These are phyloP conservation scores for Triticum dicoccoides DNA, from an alignment of 176 grass and related monocot species.

Conservation along the genomic window DNA sequence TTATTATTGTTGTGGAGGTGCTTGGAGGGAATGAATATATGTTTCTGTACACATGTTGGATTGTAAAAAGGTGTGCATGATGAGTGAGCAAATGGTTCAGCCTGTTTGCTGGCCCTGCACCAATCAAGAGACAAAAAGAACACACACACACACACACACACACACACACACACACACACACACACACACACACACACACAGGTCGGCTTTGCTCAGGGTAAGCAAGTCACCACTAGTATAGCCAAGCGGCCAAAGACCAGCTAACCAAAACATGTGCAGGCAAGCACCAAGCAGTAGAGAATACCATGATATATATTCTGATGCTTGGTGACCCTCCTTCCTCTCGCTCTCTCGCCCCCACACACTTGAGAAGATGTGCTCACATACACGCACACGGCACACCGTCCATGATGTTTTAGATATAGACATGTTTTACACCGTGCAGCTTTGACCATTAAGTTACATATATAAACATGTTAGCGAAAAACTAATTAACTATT, in stretches of 20 bases:
- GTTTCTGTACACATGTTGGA: slow-evolving; percentile 23
- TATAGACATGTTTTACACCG: background rate
- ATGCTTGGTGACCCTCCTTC: slow-evolving; percentile 26
- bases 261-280: background rate
- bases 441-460: no score
- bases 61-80: slow-evolving; percentile 39
- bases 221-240: background rate
- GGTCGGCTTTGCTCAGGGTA: slow-evolving; percentile 6
- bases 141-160: no score
- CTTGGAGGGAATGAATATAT: slow-evolving; percentile 14
- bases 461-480: no score
- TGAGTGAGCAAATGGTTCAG: slow-evolving; percentile 18
- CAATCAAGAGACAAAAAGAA: background rate
- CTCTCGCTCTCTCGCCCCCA: background rate
- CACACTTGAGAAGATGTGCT: slow-evolving; percentile 3
- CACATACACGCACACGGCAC: background rate
- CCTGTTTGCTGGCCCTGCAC: background rate
- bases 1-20: slow-evolving; percentile 26
- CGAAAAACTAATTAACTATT: no score
- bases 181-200: background rate
- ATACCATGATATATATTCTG: slow-evolving; percentile 32
- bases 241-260: background rate
- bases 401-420: background rate
- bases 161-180: background rate
- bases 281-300: background rate